A percentile compares a stretch with the other conserved stretches of the same genome.
Conservation (phyloP, 169 alveolate species). For the Perkinsus olseni region DNA sequence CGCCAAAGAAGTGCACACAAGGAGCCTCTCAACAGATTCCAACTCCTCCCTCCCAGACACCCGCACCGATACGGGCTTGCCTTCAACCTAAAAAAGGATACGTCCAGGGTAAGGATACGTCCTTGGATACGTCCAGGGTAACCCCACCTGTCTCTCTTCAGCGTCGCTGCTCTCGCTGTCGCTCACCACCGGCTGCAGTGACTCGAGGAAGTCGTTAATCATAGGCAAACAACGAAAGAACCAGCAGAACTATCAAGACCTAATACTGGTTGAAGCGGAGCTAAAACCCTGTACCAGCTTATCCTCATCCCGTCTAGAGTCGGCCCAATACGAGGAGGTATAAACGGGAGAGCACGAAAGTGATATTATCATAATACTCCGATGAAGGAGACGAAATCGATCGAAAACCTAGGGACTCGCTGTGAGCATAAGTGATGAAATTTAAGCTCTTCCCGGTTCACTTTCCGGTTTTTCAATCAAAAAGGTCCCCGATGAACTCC, state of each 20-base stretch:
- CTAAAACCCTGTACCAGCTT: background rate
- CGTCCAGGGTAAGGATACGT: background rate
- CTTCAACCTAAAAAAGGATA: background rate
- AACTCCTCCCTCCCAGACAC: background rate
- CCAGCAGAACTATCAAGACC: background rate
- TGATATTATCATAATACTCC: too few species aligned
- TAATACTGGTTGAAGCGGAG: background rate
- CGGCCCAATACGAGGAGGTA: too few species aligned
- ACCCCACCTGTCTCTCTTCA: background rate
- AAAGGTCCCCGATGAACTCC: too few species aligned
- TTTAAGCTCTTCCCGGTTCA: too few species aligned
- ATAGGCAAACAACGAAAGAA: background rate
- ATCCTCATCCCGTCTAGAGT: too few species aligned
- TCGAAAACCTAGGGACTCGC: too few species aligned
- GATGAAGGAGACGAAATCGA: too few species aligned
- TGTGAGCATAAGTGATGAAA: too few species aligned
- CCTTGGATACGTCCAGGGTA: background rate
- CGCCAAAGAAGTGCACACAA: background rate
- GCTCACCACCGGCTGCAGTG: background rate
- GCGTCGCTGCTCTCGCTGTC: background rate
- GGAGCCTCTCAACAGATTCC: background rate
- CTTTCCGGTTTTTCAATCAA: too few species aligned
- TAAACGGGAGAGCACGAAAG: too few species aligned
- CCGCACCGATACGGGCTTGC: background rate
- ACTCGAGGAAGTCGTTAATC: background rate